Conservation (phyloP, 2,329 filamentous ascomycete species). For the Fusarium sp. region DNA sequence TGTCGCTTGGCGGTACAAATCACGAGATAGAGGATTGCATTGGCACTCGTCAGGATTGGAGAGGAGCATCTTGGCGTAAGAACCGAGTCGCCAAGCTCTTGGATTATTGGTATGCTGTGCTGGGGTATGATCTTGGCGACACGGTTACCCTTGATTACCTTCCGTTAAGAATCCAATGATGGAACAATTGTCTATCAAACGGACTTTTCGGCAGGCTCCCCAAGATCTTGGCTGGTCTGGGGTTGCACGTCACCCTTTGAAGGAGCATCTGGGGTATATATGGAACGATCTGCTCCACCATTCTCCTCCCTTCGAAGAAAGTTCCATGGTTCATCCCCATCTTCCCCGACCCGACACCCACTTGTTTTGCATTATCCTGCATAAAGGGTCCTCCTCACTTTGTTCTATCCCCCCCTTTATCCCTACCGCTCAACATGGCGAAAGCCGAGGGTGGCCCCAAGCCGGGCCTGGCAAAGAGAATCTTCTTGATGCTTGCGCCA, state of each 20-base stretch:
- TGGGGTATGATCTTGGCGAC: conserved; percentile 19
- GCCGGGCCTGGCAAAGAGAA: conserved; percentile 30
- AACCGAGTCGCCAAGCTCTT: conserved; percentile 28
- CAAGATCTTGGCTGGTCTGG: neutral
- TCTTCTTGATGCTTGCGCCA: conserved; percentile 36
- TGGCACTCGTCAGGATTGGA: conserved; percentile 25
- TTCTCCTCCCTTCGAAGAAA: conserved; percentile 15
- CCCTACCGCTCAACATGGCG: conserved; percentile 23
- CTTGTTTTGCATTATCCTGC: neutral
- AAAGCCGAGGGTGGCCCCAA: conserved; percentile 28
- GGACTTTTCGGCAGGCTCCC: neutral
- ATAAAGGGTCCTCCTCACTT: neutral
- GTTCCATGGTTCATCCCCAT: conserved; percentile 3
- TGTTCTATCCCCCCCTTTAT: neutral
- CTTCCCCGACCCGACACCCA: neutral
- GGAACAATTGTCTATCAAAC: neutral
- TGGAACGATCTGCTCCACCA: conserved; percentile 12
- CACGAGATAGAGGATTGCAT: conserved; percentile 28
- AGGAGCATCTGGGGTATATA: conserved; percentile 15
- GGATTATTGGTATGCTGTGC: conserved; percentile 8
- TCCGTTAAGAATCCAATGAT: neutral
- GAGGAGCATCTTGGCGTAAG: conserved; percentile 27
- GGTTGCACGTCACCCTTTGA: neutral
- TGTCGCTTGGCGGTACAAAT: conserved; percentile 31
- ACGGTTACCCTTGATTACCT: neutral